Evolutionary conservation across 768 basidiomycete species (phyloP).

Genomic region (Scleroderma citrinum): DNA sequence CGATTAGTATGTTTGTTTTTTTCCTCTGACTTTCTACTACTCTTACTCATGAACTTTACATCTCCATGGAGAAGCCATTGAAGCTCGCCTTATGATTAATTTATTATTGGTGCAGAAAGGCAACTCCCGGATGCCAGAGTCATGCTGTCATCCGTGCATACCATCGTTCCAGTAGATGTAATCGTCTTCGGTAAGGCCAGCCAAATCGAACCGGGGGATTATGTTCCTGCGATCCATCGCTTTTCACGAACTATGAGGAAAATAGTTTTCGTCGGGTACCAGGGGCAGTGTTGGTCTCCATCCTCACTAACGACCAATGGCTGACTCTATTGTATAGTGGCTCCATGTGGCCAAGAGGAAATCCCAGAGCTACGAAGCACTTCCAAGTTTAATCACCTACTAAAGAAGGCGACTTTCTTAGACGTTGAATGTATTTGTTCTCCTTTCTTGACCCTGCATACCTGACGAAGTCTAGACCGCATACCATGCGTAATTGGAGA

Average conservation of each 20-base stretch:
- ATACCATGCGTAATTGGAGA: slow-evolving; percentile 74
- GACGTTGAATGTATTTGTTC: slow-evolving; percentile 62
- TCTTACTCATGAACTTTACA: slow-evolving; percentile 16
- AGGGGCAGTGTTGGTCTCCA: slow-evolving; percentile 28
- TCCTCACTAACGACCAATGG: background rate
- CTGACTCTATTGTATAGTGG: slow-evolving; percentile 40
- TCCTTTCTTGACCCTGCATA: too few species aligned
- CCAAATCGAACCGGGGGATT: slow-evolving; percentile 39
- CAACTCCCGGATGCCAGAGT: slow-evolving; percentile 28
- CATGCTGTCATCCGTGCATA: slow-evolving; percentile 30
- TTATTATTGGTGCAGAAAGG: slow-evolving; percentile 17
- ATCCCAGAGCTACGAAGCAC: slow-evolving; percentile 60
- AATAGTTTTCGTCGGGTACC: slow-evolving; percentile 36
- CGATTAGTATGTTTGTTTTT: slow-evolving; percentile 35
- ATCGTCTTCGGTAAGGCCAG: slow-evolving; percentile 45
- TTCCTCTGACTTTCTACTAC: background rate
- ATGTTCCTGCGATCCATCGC: slow-evolving; percentile 29
- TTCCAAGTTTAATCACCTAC: slow-evolving; percentile 65
- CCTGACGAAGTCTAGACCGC: slow-evolving; percentile 45
- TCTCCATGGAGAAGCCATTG: slow-evolving; percentile 33
- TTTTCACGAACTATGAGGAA: slow-evolving; percentile 25
- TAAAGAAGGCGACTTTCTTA: slow-evolving; percentile 43
- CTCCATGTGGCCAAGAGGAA: slow-evolving; percentile 73
- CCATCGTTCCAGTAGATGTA: slow-evolving; percentile 29
- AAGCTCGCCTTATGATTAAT: slow-evolving; percentile 28